Conservation (phyloP, 352 stramenopile genomes). For the Globisporangium recalcitrans region DNA sequence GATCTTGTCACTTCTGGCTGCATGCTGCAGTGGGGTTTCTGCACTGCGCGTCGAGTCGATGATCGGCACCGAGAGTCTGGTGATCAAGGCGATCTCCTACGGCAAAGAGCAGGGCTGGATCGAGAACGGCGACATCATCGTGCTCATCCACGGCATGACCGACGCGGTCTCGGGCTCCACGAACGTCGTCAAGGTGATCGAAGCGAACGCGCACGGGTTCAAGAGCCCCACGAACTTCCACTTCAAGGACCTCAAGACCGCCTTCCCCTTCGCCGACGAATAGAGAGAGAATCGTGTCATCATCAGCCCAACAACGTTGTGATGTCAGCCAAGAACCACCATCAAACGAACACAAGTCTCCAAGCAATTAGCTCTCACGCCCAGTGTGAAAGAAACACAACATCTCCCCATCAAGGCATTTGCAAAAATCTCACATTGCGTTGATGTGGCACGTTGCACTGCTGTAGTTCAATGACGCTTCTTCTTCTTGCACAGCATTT, state of each 20-base stretch:
- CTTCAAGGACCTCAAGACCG: slow-evolving; percentile 49
- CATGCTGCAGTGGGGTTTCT: slow-evolving; percentile 47
- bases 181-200: slow-evolving; percentile 89
- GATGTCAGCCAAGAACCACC: not conserved
- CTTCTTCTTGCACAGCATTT: not conserved
- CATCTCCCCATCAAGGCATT: not conserved
- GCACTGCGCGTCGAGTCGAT: slow-evolving; percentile 68
- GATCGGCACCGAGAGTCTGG: slow-evolving; percentile 81
- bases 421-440: not conserved
- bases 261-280: slow-evolving; percentile 15
- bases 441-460: too few relatives aligned
- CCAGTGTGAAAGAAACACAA: not conserved
- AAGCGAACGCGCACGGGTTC: slow-evolving; percentile 63
- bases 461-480: not conserved
- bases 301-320: not conserved
- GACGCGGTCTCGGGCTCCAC: slow-evolving; percentile 76
- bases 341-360: not conserved
- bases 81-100: slow-evolving; percentile 79
- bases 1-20: not conserved
- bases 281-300: not conserved
- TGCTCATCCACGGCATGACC: slow-evolving; percentile 87
- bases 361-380: not conserved
- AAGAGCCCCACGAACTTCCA: slow-evolving; percentile 61
- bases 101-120: slow-evolving; percentile 82
- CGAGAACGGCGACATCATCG: slow-evolving; percentile 77